phyloP scores from a whole-genome alignment of 805 yeast genomes.

The Hemisphaericaspora nanyangensis region DNA sequence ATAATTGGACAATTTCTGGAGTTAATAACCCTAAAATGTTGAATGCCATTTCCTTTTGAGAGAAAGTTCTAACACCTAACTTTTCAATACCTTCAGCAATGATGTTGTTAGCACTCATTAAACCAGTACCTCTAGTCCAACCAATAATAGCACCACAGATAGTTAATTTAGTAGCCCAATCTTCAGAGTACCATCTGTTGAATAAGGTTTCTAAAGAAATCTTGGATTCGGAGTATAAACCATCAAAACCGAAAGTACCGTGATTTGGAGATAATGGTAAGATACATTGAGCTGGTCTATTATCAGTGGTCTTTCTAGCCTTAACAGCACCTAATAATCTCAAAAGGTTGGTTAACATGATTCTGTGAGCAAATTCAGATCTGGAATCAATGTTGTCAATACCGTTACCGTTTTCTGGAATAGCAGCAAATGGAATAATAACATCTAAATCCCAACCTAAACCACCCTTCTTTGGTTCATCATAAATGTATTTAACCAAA shows the following conservation, averaged over 20 bases:
- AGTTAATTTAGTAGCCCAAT: slow-evolving; percentile 92
- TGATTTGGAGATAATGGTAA: slow-evolving; percentile 98
- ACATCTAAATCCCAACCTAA: slow-evolving; percentile 97
- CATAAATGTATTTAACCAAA: slow-evolving; percentile 80
- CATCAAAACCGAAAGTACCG: slow-evolving; percentile 98
- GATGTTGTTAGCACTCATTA: slow-evolving; percentile 95
- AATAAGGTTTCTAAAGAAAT: slow-evolving; percentile 90
- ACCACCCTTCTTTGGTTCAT: slow-evolving; percentile 79
- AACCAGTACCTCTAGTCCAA: slow-evolving; percentile 99
- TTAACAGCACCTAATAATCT: slow-evolving; percentile 91
- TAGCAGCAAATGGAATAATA: slow-evolving; percentile 96
- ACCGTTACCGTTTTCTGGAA: slow-evolving; percentile 98
- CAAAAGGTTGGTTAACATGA: slow-evolving; percentile 93
- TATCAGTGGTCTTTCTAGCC: slow-evolving; percentile 76
- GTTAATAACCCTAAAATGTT: slow-evolving; percentile 91
- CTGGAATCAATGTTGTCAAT: slow-evolving; percentile 88
- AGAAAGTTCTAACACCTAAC: slow-evolving; percentile 95
- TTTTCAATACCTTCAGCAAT: slow-evolving; percentile 97
- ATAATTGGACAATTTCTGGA: slow-evolving; percentile 76
- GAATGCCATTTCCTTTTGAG: slow-evolving; percentile 99
- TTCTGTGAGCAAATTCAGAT: slow-evolving; percentile 97
- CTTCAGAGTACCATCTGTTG: slow-evolving; percentile 98
- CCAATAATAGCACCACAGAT: slow-evolving; percentile 98
- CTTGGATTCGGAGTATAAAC: slow-evolving; percentile 97
- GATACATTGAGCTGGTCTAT: slow-evolving; percentile 97